Percentiles rank a stretch among this genome's conserved stretches.
These are phyloP conservation scores for Glomus cerebriforme DNA, from an alignment of 192 early-diverging fungal genomes.

Conservation along the genomic window DNA sequence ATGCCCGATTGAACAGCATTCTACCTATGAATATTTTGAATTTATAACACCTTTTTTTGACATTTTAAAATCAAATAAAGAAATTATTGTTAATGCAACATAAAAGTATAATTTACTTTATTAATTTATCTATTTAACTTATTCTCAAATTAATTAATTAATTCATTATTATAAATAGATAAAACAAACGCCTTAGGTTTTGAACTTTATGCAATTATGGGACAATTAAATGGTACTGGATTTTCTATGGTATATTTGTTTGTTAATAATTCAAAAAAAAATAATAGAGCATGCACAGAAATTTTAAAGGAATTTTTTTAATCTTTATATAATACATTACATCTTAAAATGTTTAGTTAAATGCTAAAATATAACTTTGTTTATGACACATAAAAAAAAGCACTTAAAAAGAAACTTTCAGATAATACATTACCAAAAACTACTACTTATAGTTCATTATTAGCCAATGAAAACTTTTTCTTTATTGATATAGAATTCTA, in stretches of 20 bases:
- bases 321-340: too few relatives aligned
- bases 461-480: background rate
- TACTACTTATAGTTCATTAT: background rate
- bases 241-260: background rate
- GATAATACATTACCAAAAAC: background rate
- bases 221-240: background rate
- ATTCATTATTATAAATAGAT: background rate
- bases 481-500: background rate
- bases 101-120: background rate
- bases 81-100: background rate
- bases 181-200: background rate
- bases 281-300: background rate
- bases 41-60: background rate
- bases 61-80: background rate
- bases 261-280: background rate
- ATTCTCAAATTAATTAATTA: too few relatives aligned
- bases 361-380: background rate
- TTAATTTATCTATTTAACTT: background rate
- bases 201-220: constrained; percentile 1
- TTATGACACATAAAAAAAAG: background rate
- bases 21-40: too few relatives aligned
- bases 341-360: too few relatives aligned
- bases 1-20: too few relatives aligned
- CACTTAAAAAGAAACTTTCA: background rate
- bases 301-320: background rate